Base-by-base conservation (phyloP, 345 rosid genomes). In the Camelina laxa region DNA sequence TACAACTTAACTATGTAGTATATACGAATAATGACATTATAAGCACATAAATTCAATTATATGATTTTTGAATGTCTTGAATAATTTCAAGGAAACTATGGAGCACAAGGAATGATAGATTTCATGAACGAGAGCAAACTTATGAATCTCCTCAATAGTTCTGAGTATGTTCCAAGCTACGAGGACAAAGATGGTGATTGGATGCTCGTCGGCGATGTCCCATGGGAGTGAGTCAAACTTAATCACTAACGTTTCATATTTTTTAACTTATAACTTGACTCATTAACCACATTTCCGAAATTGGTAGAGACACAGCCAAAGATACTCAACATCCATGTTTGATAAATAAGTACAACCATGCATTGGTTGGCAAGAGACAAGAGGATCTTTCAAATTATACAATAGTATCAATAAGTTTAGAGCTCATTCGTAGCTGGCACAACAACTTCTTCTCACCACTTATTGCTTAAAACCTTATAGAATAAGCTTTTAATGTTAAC, bases 181-280 rank as follows among this genome's bases (percentile, higher is more conserved):
- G 97, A 91, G 77, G 98, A 93, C 77, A 93, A 89, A 85, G 98
- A 91, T 60, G 97, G 97, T 1, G 98, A 93, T 77, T 93, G 97
- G 98, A 93, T 93, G 98, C 94, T 93, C 64, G 98, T 93, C 45
- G 98, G 97, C 4, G 98, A 93, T 85, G 98, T 91, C 74, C 98
- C 98, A 59, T 93, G 98, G 98, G 87, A 83, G 98, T 93, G 80
- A 74, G 98, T 85, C 65, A 67, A 73, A 39, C 61, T 91, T 68
- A 70, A 60, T 73, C 64, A 2, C 30, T 36, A 31, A 31, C 62
- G 15, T 31, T 20, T 57, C 42, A 65, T 39, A 45, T n/a, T 31
- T 16, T 15, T 44, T 19, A 61, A 38, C 16, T 62, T 65, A 54
- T 65, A 30, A 65, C 48, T 0, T 14, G 38, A 68, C 49, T 15